phyloP scores from a whole-genome alignment of 495 filamentous ascomycete species.

The Penicillium salamii region DNA sequence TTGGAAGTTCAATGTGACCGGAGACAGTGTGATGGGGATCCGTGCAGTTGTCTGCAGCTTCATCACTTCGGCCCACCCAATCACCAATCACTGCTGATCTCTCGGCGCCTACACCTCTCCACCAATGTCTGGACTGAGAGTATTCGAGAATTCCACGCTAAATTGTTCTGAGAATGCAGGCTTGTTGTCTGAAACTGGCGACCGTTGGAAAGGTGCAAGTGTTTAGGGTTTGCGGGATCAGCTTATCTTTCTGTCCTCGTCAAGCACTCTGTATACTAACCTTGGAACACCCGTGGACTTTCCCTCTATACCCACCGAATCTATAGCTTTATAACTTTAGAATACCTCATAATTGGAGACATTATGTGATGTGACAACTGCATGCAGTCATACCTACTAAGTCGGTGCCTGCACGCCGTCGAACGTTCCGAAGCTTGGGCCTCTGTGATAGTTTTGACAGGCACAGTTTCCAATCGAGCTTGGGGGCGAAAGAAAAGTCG shows the following conservation, averaged over 20 bases:
- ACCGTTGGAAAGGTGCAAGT: too few relatives aligned
- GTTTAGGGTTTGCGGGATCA: too few relatives aligned
- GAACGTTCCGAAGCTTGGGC: slow-evolving; percentile 27
- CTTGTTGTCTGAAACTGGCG: too few relatives aligned
- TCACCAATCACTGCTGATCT: slow-evolving; percentile 22
- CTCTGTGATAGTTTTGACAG: slow-evolving; percentile 13
- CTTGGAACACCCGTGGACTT: too few relatives aligned
- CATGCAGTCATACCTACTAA: slow-evolving; percentile 11
- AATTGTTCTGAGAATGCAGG: too few relatives aligned
- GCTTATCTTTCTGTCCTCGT: too few relatives aligned
- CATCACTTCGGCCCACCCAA: slow-evolving; percentile 24
- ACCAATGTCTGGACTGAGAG: slow-evolving; percentile 15
- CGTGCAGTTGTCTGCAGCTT: slow-evolving; percentile 27
- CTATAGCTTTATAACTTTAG: too few relatives aligned
- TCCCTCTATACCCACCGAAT: too few relatives aligned
- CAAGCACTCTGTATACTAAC: too few relatives aligned
- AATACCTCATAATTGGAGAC: too few relatives aligned
- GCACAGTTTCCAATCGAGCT: slow-evolving; percentile 21
- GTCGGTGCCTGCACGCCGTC: slow-evolving; percentile 23
- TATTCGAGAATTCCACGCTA: background rate
- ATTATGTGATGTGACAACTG: slow-evolving; percentile 26
- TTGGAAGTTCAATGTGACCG: slow-evolving; percentile 9
- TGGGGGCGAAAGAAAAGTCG: background rate
- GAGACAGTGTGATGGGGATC: slow-evolving; percentile 29
- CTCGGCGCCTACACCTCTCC: slow-evolving; percentile 23